Base-by-base conservation (phyloP, 1,284 basidiomycete genomes). In the Porodaedalea pini region DNA sequence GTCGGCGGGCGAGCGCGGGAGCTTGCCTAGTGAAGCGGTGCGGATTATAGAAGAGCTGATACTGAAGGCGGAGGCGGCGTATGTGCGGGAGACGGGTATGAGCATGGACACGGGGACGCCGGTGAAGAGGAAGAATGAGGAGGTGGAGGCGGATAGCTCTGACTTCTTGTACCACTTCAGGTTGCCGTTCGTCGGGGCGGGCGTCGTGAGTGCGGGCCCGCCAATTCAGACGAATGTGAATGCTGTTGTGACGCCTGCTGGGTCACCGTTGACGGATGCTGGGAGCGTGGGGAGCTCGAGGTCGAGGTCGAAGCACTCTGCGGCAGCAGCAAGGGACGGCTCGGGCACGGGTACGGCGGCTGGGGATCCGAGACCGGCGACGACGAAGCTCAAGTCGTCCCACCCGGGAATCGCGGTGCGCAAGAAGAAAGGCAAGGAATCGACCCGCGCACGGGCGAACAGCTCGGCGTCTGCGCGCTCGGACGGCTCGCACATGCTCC, bases 71-170 rank as follows among this genome's bases (percentile, higher is more conserved):
- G 76, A 79, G 62, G 66, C 63, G 10, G 29, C 45, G 23, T n/a
- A n/a, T n/a, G 45, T 11, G 11, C 8, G 15, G 10, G 25, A 27
- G 4, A 27, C 45, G 10, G n/a, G 13, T 29, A 13, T 17, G 23
- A 27, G 69, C 67, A 15, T 69, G 70, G 29, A 60, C 59, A 60
- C 52, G 15, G 54, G 29, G 2, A 49, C 61, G 31, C 56, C 41
- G 2, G 67, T 72, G 64, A 86, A 86, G 71, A 70, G 83, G 63
- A 86, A 85, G 65, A 78, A 76, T 36, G 71, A 71, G 39, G 76
- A 78, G 45, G 71, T 74, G 1, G 80, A 81, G 15, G 61, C 40
- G 62, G 68, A 25, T 67, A 68, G 52, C 64, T 58, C 53, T 56
- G 57, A 66, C 19, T 43, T 69, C 23, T 63, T 63, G 11, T 64